A percentile compares a stretch with the other conserved stretches of the same genome.
phyloP scores from a whole-genome alignment of 1,284 basidiomycete species.

The Fistulina hepatica region DNA sequence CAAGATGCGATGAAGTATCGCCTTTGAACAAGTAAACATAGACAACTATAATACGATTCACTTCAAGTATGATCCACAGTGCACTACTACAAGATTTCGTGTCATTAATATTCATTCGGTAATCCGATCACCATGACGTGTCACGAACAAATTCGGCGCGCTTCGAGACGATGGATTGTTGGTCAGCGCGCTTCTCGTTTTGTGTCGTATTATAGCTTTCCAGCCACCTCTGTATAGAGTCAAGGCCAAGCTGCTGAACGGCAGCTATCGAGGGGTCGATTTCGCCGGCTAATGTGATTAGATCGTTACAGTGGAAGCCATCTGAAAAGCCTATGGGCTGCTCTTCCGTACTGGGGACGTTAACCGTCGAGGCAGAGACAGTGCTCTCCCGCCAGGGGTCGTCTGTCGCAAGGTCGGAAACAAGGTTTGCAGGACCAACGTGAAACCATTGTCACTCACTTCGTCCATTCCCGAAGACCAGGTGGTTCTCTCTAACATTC shows the following conservation, averaged over 20 bases:
- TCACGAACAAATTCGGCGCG: no score
- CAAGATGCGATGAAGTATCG: conserved; percentile 44
- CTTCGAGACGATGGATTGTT: no score
- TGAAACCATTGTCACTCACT: conserved; percentile 31
- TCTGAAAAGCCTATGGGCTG: conserved; percentile 48
- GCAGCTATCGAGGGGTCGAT: background rate
- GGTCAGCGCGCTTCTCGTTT: no score
- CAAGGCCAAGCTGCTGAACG: background rate
- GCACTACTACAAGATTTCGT: no score
- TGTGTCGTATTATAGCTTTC: no score
- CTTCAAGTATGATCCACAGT: no score
- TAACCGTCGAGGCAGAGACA: conserved; percentile 44
- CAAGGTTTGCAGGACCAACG: conserved; percentile 5
- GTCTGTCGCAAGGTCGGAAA: conserved; percentile 25
- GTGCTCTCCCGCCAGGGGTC: conserved; percentile 69
- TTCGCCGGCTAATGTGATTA: conserved; percentile 25
- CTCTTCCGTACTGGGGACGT: conserved; percentile 34
- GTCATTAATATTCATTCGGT: no score
- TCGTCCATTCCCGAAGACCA: conserved; percentile 61
- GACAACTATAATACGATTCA: no score
- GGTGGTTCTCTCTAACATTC: conserved; percentile 41
- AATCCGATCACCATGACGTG: no score
- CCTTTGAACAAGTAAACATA: conserved; percentile 32
- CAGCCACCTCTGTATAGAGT: background rate
- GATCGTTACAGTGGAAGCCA: conserved; percentile 60